Percentiles rank a stretch among this genome's conserved stretches.
These are phyloP conservation scores for Fraxinus cuspidata DNA, from an alignment of 257 asterid species.

Conservation along the genomic window DNA sequence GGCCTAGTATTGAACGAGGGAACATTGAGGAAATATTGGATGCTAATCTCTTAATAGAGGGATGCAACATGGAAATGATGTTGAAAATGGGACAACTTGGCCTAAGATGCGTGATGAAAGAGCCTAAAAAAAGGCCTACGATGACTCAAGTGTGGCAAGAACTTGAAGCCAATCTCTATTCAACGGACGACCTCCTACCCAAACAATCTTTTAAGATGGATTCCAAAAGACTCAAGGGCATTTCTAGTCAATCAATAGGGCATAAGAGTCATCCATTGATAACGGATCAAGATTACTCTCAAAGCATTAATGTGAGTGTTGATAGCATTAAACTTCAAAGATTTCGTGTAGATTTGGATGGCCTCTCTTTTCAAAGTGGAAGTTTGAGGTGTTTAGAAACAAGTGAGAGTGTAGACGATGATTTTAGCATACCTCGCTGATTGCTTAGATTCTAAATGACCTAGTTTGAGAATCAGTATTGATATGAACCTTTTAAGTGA, in stretches of 20 bases:
- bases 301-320: constrained; percentile 42
- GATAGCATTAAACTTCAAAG: constrained; percentile 63
- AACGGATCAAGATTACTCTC: constrained; percentile 30
- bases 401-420: constrained; percentile 38
- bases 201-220: constrained; percentile 10
- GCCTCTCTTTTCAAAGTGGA: constrained; percentile 41
- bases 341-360: constrained; percentile 54
- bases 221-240: constrained; percentile 1
- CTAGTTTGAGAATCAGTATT: neutral
- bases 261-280: neutral
- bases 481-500: neutral
- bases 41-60: constrained; percentile 53
- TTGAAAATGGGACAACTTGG: constrained; percentile 65
- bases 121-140: constrained; percentile 72
- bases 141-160: constrained; percentile 68
- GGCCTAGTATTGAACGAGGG: constrained; percentile 61
- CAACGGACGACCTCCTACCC: constrained; percentile 1
- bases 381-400: constrained; percentile 64
- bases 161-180: constrained; percentile 49
- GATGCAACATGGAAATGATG: constrained; percentile 64
- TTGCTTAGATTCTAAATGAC: neutral
- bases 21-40: constrained; percentile 58
- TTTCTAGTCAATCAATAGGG: constrained; percentile 6
- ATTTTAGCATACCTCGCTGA: neutral
- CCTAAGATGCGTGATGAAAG: constrained; percentile 57